Evolutionary conservation across 108 stramenopile genomes (phyloP).

Genomic region (Cyclotella atomus): DNA sequence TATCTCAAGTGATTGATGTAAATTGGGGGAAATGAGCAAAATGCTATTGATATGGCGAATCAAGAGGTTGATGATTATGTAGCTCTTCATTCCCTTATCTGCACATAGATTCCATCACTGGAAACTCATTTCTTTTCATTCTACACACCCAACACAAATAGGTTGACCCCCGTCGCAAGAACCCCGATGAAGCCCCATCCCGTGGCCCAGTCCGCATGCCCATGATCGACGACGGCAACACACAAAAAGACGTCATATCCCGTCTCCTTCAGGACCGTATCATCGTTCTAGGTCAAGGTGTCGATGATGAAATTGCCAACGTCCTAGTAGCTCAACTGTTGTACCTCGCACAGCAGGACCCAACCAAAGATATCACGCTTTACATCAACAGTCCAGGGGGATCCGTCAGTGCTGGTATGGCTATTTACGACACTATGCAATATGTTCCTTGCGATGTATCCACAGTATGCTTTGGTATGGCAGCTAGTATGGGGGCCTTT

Average conservation of each 20-base stretch:
- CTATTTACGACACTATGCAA: slow-evolving; percentile 98
- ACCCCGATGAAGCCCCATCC: slow-evolving; percentile 72
- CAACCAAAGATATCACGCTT: slow-evolving; percentile 92
- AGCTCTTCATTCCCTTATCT: background rate
- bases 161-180: slow-evolving; percentile 87
- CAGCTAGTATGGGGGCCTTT: slow-evolving; percentile 96
- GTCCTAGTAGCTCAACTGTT: slow-evolving; percentile 92
- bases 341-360: slow-evolving; percentile 95
- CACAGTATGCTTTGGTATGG: slow-evolving; percentile 98
- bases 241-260: slow-evolving; percentile 93
- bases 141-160: background rate
- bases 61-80: background rate
- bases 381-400: slow-evolving; percentile 97
- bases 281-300: slow-evolving; percentile 86
- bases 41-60: too few species aligned
- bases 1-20: too few species aligned
- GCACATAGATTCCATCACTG: background rate
- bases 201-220: slow-evolving; percentile 68
- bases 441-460: slow-evolving; percentile 95
- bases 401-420: slow-evolving; percentile 89
- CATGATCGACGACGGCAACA: slow-evolving; percentile 74
- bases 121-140: background rate
- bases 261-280: slow-evolving; percentile 95
- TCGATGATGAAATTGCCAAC: slow-evolving; percentile 96
- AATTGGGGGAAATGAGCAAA: too few species aligned